Percentiles rank a stretch among this genome's conserved stretches.
phyloP scores from a whole-genome alignment of 108 stramenopile genomes.

The Skeletonema tropicum region DNA sequence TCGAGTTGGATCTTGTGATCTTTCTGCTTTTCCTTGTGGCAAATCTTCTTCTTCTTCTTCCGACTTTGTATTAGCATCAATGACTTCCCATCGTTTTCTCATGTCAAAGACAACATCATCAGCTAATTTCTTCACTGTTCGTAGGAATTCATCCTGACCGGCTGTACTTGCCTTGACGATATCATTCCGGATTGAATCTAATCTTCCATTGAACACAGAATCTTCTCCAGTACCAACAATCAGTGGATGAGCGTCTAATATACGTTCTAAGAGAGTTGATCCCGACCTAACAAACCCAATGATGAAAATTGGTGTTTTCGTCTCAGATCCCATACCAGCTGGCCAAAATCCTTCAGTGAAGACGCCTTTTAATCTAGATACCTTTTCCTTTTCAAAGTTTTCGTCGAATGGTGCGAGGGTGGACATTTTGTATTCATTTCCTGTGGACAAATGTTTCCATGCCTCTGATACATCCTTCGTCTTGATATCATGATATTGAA shows the following conservation, averaged over 20 bases:
- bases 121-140: conserved; percentile 59
- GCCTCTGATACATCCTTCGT: conserved; percentile 68
- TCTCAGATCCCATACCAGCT: conserved; percentile 58
- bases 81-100: conserved; percentile 64
- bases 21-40: conserved; percentile 7
- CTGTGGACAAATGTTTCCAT: conserved; percentile 63
- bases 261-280: conserved; percentile 84
- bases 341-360: conserved; percentile 76
- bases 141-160: conserved; percentile 41
- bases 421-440: conserved; percentile 74
- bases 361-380: conserved; percentile 62
- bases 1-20: conserved; percentile 39
- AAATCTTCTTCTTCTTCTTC: conserved; percentile 33
- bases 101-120: conserved; percentile 72
- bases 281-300: conserved; percentile 89
- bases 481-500: conserved; percentile 79
- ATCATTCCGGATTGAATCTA: conserved; percentile 71
- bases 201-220: conserved; percentile 84
- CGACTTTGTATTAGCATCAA: conserved; percentile 47
- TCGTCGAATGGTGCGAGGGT: conserved; percentile 59
- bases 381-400: conserved; percentile 58
- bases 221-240: conserved; percentile 91
- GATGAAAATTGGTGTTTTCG: conserved; percentile 78
- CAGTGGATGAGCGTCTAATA: conserved; percentile 82
- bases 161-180: conserved; percentile 64